phyloP scores from a whole-genome alignment of 2,329 filamentous ascomycete genomes.

The Penicillium sp. region DNA sequence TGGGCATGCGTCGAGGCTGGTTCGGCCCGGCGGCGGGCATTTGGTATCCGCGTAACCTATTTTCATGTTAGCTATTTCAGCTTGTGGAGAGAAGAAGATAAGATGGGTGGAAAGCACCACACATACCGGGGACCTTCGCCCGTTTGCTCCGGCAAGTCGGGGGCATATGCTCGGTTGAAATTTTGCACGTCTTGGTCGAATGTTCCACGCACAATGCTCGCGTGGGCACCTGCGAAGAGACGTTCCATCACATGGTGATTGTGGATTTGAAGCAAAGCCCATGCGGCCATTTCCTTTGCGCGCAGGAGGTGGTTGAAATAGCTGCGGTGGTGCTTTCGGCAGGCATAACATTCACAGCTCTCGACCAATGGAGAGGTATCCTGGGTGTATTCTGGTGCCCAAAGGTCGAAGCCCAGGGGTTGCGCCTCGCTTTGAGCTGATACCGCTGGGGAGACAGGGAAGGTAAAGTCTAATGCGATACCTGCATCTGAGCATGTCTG shows the following conservation, averaged over 20 bases:
- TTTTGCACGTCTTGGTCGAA: slow-evolving; percentile 50
- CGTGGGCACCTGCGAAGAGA: slow-evolving; percentile 69
- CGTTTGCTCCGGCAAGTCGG: slow-evolving; percentile 64
- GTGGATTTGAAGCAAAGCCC: slow-evolving; percentile 87
- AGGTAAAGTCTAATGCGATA: slow-evolving; percentile 73
- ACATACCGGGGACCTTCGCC: slow-evolving; percentile 66
- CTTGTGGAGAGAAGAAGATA: not conserved
- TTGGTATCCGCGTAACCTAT: slow-evolving; percentile 69
- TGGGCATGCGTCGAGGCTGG: slow-evolving; percentile 59
- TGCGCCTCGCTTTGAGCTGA: slow-evolving; percentile 16
- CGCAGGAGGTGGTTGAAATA: slow-evolving; percentile 81
- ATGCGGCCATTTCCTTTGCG: slow-evolving; percentile 94
- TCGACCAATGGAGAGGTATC: slow-evolving; percentile 57
- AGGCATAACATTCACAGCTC: slow-evolving; percentile 75
- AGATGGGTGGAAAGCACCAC: not conserved
- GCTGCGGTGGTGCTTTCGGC: slow-evolving; percentile 74
- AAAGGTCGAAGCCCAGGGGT: slow-evolving; percentile 72
- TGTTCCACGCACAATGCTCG: slow-evolving; percentile 52
- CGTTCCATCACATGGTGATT: slow-evolving; percentile 67
- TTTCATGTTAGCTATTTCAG: not conserved
- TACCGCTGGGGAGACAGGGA: slow-evolving; percentile 47
- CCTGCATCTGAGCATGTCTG: slow-evolving; percentile 72
- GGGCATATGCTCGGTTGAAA: slow-evolving; percentile 65
- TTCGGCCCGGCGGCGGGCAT: slow-evolving; percentile 64
- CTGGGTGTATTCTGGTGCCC: slow-evolving; percentile 55